Evolutionary conservation across 2,329 filamentous ascomycete genomes (phyloP).

Genomic region (Dissoconium aciculare): DNA sequence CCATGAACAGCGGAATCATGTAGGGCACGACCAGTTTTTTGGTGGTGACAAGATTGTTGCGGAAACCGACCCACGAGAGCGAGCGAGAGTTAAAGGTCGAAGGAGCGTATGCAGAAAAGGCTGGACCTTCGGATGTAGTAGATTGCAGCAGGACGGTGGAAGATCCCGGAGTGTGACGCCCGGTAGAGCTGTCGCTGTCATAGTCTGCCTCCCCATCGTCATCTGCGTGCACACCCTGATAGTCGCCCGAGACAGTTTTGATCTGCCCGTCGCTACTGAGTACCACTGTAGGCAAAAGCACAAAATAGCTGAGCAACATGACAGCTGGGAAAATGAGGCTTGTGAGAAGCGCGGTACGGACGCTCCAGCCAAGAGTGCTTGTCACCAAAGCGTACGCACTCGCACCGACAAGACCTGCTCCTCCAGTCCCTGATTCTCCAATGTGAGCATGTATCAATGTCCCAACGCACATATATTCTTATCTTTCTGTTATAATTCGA

Average conservation of each 20-base stretch:
- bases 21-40: slow-evolving; percentile 52
- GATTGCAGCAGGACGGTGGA: no score
- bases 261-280: slow-evolving; percentile 35
- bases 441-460: neutral
- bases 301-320: slow-evolving; percentile 79
- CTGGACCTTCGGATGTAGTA: no score
- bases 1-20: slow-evolving; percentile 82
- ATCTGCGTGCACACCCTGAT: slow-evolving; percentile 37
- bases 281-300: slow-evolving; percentile 55
- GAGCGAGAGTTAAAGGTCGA: no score
- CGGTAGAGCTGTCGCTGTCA: no score
- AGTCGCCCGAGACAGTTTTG: slow-evolving; percentile 38
- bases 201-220: slow-evolving; percentile 29
- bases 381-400: slow-evolving; percentile 79
- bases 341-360: slow-evolving; percentile 57
- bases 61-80: no score
- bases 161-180: no score
- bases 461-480: no score
- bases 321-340: slow-evolving; percentile 66
- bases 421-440: slow-evolving; percentile 36
- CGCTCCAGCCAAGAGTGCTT: slow-evolving; percentile 59
- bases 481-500: slow-evolving; percentile 4
- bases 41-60: neutral
- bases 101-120: no score
- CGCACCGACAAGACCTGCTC: slow-evolving; percentile 72